Evolutionary conservation across 2,329 filamentous ascomycete species (phyloP).

Genomic region (Penicillium oxalicum): DNA sequence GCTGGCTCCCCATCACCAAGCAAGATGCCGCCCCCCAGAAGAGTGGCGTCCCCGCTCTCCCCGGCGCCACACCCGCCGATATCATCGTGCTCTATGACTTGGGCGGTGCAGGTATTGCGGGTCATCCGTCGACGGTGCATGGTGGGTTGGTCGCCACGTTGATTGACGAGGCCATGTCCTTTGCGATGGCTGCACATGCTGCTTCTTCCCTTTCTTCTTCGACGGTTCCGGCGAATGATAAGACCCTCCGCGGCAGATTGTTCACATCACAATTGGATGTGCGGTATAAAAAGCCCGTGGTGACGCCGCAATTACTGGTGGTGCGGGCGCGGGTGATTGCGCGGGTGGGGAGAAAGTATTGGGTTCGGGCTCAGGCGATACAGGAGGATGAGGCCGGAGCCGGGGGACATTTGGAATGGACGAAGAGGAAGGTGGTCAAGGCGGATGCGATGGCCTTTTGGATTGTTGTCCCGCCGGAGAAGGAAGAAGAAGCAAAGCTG

Average conservation of each 20-base stretch:
- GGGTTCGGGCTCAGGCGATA: conserved; percentile 36
- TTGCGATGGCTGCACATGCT: conserved; percentile 31
- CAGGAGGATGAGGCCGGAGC: conserved; percentile 32
- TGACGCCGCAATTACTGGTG: conserved; percentile 33
- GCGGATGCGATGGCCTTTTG: conserved; percentile 40
- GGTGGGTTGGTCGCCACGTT: conserved; percentile 38
- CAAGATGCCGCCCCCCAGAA: conserved; percentile 15
- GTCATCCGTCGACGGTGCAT: conserved; percentile 37
- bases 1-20: conserved; percentile 24
- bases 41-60: conserved; percentile 15
- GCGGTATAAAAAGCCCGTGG: conserved; percentile 35
- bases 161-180: conserved; percentile 42
- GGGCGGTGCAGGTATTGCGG: conserved; percentile 32
- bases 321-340: conserved; percentile 33
- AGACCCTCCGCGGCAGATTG: conserved; percentile 25
- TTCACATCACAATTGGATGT: conserved; percentile 40
- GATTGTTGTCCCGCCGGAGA: conserved; percentile 22
- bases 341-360: conserved; percentile 36
- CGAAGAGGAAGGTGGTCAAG: conserved; percentile 30
- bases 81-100: conserved; percentile 34
- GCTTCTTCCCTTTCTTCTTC: conserved; percentile 22
- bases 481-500: conserved; percentile 24
- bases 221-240: conserved; percentile 3
- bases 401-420: conserved; percentile 28
- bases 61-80: conserved; percentile 29